Base-by-base conservation (phyloP, 305 asterid species). In the Rubia tinctorum region DNA sequence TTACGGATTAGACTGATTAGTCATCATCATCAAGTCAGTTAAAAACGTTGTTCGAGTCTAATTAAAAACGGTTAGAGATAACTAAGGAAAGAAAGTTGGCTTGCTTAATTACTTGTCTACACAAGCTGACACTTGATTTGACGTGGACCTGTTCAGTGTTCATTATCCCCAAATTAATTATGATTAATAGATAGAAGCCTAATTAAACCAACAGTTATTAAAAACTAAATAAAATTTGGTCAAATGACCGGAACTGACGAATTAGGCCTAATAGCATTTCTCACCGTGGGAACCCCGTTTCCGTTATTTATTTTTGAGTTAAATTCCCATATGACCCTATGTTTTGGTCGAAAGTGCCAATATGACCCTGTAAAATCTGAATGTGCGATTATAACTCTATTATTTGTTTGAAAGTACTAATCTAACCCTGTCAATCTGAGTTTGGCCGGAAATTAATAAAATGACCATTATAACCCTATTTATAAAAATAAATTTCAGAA, bases 11-110 rank as follows among this genome's bases (percentile, higher is more conserved):
- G n/a, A n/a, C n/a, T n/a, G n/a, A n/a, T n/a, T n/a, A n/a, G n/a
- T n/a, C n/a, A n/a, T n/a, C 22, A 51, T 51, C 8, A 51, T 51
- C 58, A 51, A 14, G 58, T 61, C 20, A 71, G 15, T 20, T 39
- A 56, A 49, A 27, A 69, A 47, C 62, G 44, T 49, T 49, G 47
- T 47, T 69, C 72, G 8, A 69, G 73, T 49, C 73, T 55, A 68
- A 23, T 61, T 61, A 27, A 25, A 60, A 23, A 22, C 22, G 15
- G 34, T 23, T 23, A 59, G 1, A 60, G 37, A 22, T n/a, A n/a
- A n/a, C n/a, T 45, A 7, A 15, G 43, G 71, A 8, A 51, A 42
- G 56, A 49, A 49, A 7, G 22, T 12, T 20, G 71, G n/a, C 39
- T 14, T n/a, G n/a, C n/a, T n/a, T n/a, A n/a, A n/a, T n/a, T n/a